Percentiles rank a stretch among this genome's conserved stretches.
phyloP scores from a whole-genome alignment of 2,329 filamentous ascomycete species.

The Botrytis pseudocinerea region DNA sequence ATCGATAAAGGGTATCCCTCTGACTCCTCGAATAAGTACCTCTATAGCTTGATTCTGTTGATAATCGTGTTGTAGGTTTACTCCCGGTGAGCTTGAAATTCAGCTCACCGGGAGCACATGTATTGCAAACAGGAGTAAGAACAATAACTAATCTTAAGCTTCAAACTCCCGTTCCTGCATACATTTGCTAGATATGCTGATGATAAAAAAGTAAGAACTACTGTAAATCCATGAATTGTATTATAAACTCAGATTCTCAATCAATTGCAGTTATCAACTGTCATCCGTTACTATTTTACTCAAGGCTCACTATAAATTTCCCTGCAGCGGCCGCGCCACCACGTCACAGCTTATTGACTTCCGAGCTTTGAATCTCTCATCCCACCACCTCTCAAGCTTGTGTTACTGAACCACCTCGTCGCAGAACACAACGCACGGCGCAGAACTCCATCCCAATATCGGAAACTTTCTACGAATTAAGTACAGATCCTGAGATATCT shows the following conservation, averaged over 20 bases:
- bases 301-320: background rate
- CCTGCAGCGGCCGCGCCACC: slow-evolving; percentile 6
- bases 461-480: background rate
- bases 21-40: background rate
- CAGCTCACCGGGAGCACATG: background rate
- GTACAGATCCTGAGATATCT: background rate
- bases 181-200: background rate
- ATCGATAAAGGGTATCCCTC: background rate
- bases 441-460: background rate
- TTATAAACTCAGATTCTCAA: background rate
- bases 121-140: background rate
- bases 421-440: background rate
- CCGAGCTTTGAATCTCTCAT: background rate
- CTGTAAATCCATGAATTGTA: background rate
- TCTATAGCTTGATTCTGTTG: background rate
- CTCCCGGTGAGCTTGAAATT: background rate
- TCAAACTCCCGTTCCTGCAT: background rate
- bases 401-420: background rate
- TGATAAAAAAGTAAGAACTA: too few relatives aligned
- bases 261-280: background rate
- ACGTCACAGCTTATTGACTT: slow-evolving; percentile 11
- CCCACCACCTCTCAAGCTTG: slow-evolving; percentile 5
- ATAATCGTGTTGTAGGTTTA: background rate
- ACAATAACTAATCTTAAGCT: background rate
- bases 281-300: background rate